Base-by-base conservation (phyloP, 768 basidiomycete species). In the Lactarius sp. region DNA sequence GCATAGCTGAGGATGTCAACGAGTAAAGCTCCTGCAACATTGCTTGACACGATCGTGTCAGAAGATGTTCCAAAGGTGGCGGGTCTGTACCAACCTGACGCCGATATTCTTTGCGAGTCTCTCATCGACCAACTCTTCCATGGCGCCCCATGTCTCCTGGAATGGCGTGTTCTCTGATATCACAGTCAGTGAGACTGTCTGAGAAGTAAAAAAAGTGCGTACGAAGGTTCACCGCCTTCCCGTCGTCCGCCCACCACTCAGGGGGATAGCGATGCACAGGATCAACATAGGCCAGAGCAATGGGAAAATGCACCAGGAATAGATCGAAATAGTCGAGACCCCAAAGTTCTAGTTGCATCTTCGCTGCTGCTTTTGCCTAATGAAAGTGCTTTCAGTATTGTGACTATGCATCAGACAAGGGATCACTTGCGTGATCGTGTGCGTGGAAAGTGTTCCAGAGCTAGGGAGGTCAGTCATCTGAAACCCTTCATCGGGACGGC, bases 361-460 rank as follows among this genome's bases (percentile, higher is more conserved):
- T 82, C 46, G 81, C 74, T 9, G 82, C 69, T 37, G 75, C 71
- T 71, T 82, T 82, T 61, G 83, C 88, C 80, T 88, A 31, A 47
- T 36, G 20, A 57, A 59, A 18, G 33, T 12, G 16, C 31, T 5
- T n/a, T 54, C 18, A 44, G 18, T 36, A 37, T 53, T 49, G 41
- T 27, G 47, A 20, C 9, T 8, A 42, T 18, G 16, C 6, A 46
- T 57, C 41, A 33, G 62, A 61, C 51, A 46, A 13, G 13, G 42
- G 44, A 39, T 34, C 37, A 34, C 83, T 74, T 69, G 87, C 90
- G 71, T 86, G 86, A 60, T 93, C 86, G 62, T 80, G 82, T 52
- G 86, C 84, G 71, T 96, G 92, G 79, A 87, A 91, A 6, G 90
- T 91, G 75, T 94, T 94, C 93, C 92, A 94, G 41, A 94, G 78